These are phyloP conservation scores for Arthrinium phaeospermum DNA, from an alignment of 2,329 filamentous ascomycete genomes.

Conservation along the genomic window DNA sequence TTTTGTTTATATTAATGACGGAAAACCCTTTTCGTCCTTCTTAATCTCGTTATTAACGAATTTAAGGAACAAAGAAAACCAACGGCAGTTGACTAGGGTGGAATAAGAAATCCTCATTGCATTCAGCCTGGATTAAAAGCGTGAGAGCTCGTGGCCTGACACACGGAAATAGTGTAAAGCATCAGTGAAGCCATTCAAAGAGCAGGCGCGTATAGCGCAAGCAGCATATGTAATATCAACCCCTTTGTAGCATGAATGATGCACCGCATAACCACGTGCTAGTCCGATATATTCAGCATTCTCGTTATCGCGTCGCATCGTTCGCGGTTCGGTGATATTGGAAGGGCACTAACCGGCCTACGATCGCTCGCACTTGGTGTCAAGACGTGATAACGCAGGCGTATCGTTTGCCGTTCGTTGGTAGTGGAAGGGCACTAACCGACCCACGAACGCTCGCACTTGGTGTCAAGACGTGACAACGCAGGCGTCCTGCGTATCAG, in stretches of 20 bases:
- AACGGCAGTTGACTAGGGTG: neutral
- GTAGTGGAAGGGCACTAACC: neutral
- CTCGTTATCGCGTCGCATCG: too few relatives aligned
- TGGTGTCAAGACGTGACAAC: neutral
- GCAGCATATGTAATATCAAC: neutral
- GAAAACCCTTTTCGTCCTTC: too few relatives aligned
- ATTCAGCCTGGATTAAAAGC: neutral
- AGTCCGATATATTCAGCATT: neutral
- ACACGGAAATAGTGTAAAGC: neutral
- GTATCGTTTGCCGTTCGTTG: too few relatives aligned
- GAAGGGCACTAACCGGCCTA: neutral
- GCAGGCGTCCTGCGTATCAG: neutral
- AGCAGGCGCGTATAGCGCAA: neutral
- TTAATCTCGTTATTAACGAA: neutral
- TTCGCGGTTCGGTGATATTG: too few relatives aligned
- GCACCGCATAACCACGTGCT: neutral
- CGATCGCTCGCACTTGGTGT: neutral
- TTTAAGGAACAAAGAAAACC: neutral
- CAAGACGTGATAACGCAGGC: too few relatives aligned
- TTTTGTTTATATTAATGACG: too few relatives aligned
- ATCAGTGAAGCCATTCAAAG: neutral
- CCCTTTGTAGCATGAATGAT: neutral
- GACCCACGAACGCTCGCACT: too few relatives aligned
- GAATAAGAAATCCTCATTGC: too few relatives aligned
- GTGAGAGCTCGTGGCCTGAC: neutral